phyloP scores from a whole-genome alignment of 305 asterid species.

The Rubia tinctorum region DNA sequence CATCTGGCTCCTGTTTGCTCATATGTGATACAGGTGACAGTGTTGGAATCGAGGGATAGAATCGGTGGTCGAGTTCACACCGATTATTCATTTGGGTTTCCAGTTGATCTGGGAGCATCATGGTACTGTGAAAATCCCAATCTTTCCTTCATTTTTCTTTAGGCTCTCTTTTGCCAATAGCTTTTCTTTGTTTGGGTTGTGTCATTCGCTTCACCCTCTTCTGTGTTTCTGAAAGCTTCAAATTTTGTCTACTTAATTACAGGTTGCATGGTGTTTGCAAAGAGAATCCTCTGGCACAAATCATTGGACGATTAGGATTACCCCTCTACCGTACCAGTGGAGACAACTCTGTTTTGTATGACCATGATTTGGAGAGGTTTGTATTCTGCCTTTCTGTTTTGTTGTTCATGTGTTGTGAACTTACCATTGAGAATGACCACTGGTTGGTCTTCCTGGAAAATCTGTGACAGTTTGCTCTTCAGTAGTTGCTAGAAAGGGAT shows the following conservation, averaged over 20 bases:
- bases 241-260: slow-evolving; percentile 17
- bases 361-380: slow-evolving; percentile 90
- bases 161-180: not conserved
- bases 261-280: slow-evolving; percentile 97
- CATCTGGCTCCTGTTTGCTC: slow-evolving; percentile 12
- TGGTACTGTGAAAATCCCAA: slow-evolving; percentile 33
- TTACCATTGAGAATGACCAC: not conserved
- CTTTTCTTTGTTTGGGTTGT: not conserved
- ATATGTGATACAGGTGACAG: slow-evolving; percentile 48
- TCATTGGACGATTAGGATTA: slow-evolving; percentile 79
- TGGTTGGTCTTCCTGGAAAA: not conserved
- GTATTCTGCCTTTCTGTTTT: slow-evolving; percentile 9
- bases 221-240: not conserved
- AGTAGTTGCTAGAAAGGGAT: not conserved
- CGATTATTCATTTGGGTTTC: slow-evolving; percentile 85
- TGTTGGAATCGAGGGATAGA: slow-evolving; percentile 88
- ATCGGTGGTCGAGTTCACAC: slow-evolving; percentile 95
- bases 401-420: not conserved
- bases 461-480: not conserved
- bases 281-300: slow-evolving; percentile 82
- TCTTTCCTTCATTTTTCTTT: not conserved
- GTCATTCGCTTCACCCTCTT: not conserved
- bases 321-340: slow-evolving; percentile 94
- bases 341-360: slow-evolving; percentile 87
- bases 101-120: slow-evolving; percentile 95